Evolutionary conservation across 2,329 filamentous ascomycete species (phyloP).

Genomic region (Xylaria polymorpha): DNA sequence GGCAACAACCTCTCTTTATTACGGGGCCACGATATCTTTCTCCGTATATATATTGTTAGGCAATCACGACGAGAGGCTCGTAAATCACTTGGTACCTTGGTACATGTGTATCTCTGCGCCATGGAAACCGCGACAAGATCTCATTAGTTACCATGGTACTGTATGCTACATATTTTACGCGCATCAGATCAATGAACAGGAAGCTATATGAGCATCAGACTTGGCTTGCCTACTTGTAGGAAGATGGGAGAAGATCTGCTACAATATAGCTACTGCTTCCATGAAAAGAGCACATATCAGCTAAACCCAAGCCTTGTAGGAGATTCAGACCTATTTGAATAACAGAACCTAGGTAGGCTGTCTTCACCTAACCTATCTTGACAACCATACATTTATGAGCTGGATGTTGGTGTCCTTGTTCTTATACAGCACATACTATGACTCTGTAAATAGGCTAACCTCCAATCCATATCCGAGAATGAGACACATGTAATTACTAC

Average conservation of each 20-base stretch:
- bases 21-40: background rate
- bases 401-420: background rate
- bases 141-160: background rate
- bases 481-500: background rate
- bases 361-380: background rate
- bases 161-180: background rate
- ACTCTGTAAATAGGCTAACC: too few species aligned
- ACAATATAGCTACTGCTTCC: background rate
- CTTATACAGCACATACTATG: background rate
- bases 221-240: background rate
- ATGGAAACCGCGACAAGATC: background rate
- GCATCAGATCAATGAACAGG: background rate
- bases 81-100: background rate
- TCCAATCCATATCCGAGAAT: background rate
- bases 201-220: background rate
- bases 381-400: background rate
- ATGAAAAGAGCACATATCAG: background rate
- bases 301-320: background rate
- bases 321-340: background rate
- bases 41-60: background rate
- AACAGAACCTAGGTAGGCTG: background rate
- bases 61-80: background rate
- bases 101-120: background rate
- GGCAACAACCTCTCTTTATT: background rate
- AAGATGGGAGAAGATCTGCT: background rate